phyloP scores from a whole-genome alignment of 2,329 filamentous ascomycete genomes.

The Fusarium illudens region DNA sequence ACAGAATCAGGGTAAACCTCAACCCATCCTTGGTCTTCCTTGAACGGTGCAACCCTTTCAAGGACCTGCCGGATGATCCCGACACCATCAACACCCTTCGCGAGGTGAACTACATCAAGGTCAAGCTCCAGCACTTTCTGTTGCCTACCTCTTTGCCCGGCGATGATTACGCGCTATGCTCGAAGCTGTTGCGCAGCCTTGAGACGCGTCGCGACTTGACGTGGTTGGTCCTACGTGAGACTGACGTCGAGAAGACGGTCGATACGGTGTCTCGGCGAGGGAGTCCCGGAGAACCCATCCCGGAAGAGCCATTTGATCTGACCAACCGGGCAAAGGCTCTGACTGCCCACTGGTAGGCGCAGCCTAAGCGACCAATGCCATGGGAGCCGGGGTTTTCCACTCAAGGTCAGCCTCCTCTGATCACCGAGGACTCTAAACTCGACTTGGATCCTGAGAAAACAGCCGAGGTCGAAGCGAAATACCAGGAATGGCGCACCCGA shows the following conservation, averaged over 20 bases:
- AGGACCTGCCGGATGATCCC: slow-evolving; percentile 17
- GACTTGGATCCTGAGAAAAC: neutral
- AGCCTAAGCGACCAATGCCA: slow-evolving; percentile 16
- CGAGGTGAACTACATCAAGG: slow-evolving; percentile 24
- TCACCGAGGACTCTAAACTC: neutral
- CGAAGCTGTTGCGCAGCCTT: slow-evolving; percentile 18
- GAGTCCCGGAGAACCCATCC: slow-evolving; percentile 9
- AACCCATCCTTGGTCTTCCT: slow-evolving; percentile 18
- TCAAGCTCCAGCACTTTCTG: slow-evolving; percentile 3
- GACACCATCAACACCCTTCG: slow-evolving; percentile 18
- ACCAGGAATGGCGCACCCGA: neutral
- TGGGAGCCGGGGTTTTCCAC: slow-evolving; percentile 20
- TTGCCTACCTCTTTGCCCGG: slow-evolving; percentile 24
- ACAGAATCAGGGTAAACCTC: slow-evolving; percentile 6
- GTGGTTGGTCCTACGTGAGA: slow-evolving; percentile 20
- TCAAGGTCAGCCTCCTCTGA: slow-evolving; percentile 4
- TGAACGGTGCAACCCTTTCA: slow-evolving; percentile 25
- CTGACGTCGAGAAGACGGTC: slow-evolving; percentile 15
- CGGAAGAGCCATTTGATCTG: slow-evolving; percentile 19
- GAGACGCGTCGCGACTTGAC: slow-evolving; percentile 28
- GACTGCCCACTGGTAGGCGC: slow-evolving; percentile 7
- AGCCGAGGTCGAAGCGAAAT: neutral
- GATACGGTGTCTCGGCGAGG: slow-evolving; percentile 9
- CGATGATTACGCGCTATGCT: slow-evolving; percentile 24
- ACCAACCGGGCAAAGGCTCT: slow-evolving; percentile 10